These are phyloP conservation scores for Metschnikowia colocasiae DNA, from an alignment of 805 yeast species.

Conservation along the genomic window DNA sequence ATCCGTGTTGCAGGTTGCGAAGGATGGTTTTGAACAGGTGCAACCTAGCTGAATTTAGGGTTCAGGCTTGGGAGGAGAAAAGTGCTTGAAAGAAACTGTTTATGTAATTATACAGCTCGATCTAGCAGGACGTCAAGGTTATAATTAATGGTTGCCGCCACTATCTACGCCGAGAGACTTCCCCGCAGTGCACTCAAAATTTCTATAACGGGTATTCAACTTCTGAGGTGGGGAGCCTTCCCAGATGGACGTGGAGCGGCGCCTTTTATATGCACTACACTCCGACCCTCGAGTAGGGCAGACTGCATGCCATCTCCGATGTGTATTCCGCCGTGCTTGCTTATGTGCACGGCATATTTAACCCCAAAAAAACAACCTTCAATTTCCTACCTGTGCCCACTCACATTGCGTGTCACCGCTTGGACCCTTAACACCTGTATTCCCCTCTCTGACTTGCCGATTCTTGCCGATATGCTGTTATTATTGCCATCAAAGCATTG, in stretches of 20 bases:
- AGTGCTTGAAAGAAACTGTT: neutral
- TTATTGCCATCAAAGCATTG: neutral
- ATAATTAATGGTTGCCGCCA: neutral
- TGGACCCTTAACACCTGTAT: neutral
- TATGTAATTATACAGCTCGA: neutral
- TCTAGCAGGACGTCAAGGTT: neutral
- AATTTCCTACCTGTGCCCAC: neutral
- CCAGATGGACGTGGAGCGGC: neutral
- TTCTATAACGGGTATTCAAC: slow-evolving; percentile 2
- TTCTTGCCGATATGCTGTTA: neutral
- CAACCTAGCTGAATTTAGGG: neutral
- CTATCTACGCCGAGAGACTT: neutral
- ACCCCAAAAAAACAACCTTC: neutral
- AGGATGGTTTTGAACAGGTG: neutral
- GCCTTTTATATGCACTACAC: slow-evolving; percentile 2
- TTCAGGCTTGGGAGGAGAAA: neutral
- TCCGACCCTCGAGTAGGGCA: neutral
- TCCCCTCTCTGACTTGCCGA: neutral
- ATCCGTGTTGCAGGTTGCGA: neutral
- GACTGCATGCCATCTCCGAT: neutral
- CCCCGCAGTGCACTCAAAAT: slow-evolving; percentile 7
- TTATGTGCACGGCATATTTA: neutral
- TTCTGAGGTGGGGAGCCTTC: neutral
- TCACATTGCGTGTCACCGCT: neutral
- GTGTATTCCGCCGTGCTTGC: neutral